A percentile compares a stretch with the other conserved stretches of the same genome.
phyloP scores from a whole-genome alignment of 2,329 filamentous ascomycete genomes.

The Phoma sp. region DNA sequence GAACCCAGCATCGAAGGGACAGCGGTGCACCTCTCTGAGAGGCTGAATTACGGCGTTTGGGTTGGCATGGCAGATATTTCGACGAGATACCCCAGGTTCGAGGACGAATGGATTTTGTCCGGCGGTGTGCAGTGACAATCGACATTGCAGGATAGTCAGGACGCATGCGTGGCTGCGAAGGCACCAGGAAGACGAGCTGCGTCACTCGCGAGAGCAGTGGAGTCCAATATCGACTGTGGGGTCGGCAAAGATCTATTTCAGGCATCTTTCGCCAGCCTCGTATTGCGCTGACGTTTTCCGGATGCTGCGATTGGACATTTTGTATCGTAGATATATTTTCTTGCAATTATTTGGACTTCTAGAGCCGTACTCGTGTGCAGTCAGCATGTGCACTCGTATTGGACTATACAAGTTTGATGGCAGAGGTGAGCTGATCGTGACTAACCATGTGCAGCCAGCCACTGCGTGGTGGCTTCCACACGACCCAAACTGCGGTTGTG shows the following conservation, averaged over 20 bases:
- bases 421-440: too few relatives aligned
- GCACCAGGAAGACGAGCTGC: conserved; percentile 13
- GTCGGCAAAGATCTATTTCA: conserved; percentile 19
- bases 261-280: conserved; percentile 16
- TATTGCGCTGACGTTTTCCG: conserved; percentile 17
- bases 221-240: conserved; percentile 12
- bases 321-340: conserved; percentile 4
- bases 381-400: neutral
- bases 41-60: conserved; percentile 3
- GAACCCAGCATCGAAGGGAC: neutral
- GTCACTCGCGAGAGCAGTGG: conserved; percentile 15
- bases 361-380: neutral
- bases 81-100: conserved; percentile 10
- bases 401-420: too few relatives aligned
- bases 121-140: neutral
- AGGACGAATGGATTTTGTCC: neutral
- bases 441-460: neutral
- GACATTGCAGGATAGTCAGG: conserved; percentile 1
- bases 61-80: conserved; percentile 1
- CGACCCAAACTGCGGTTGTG: neutral
- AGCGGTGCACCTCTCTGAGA: neutral
- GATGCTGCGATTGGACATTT: conserved; percentile 11
- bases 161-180: conserved; percentile 13
- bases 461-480: neutral
- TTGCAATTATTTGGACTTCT: neutral